Evolutionary conservation across 108 stramenopile genomes (phyloP).

Genomic region (Bacterosira constricta): DNA sequence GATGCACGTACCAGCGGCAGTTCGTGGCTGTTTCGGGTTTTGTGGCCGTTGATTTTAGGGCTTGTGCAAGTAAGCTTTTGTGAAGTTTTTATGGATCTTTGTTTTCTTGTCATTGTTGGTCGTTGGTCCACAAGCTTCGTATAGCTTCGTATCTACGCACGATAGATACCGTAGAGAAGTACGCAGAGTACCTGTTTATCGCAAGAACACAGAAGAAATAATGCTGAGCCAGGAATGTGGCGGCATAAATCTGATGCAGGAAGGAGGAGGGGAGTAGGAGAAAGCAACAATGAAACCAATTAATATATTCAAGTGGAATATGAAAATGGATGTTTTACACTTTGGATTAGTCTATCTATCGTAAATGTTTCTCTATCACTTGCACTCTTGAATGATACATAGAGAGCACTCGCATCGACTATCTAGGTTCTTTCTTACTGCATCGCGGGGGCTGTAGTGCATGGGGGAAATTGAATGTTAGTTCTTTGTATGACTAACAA

Average conservation of each 20-base stretch:
- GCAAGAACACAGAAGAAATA: no score
- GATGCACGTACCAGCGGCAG: not conserved
- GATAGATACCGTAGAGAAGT: no score
- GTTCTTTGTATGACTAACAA: not conserved
- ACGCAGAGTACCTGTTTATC: no score
- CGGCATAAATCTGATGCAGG: no score
- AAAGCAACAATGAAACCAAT: no score
- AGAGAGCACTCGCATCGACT: no score
- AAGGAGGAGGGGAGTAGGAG: no score
- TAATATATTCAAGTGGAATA: not conserved
- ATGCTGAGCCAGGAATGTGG: no score
- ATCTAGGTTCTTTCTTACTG: not conserved
- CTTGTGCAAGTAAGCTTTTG: not conserved
- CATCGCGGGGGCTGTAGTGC: conserved; percentile 1
- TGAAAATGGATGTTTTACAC: not conserved
- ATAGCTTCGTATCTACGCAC: no score
- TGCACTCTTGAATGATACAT: no score
- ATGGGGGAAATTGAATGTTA: not conserved
- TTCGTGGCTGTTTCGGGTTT: not conserved
- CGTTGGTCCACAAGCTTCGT: not conserved
- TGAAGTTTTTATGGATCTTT: not conserved
- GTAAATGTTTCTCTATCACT: not conserved
- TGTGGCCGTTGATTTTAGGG: not conserved
- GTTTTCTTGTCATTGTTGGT: not conserved
- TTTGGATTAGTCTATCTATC: no score